Evolutionary conservation across 495 filamentous ascomycete genomes (phyloP).

Genomic region (Hapsidospora chrysogenum): DNA sequence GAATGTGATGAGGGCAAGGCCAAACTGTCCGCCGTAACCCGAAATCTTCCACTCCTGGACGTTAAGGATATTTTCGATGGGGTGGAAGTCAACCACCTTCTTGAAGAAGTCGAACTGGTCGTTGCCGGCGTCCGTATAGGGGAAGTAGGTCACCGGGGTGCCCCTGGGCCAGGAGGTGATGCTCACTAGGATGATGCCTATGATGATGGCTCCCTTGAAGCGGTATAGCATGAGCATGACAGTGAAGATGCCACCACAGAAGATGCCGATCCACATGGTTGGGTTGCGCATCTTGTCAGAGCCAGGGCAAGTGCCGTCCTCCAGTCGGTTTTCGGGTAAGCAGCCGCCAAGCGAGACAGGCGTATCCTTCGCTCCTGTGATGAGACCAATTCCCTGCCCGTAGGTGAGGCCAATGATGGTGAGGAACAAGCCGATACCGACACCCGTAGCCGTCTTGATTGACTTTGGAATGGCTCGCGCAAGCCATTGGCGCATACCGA

Average conservation of each 20-base stretch:
- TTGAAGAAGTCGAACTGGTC: constrained; percentile 67
- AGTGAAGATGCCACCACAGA: constrained; percentile 64
- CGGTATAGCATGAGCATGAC: constrained; percentile 65
- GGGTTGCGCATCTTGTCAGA: constrained; percentile 55
- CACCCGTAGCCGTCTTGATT: constrained; percentile 71
- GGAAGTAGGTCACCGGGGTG: constrained; percentile 62
- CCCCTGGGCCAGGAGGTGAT: constrained; percentile 70
- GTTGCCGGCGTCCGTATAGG: constrained; percentile 46
- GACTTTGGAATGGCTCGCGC: constrained; percentile 58
- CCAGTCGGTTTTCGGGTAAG: constrained; percentile 10
- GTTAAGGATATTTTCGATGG: constrained; percentile 44
- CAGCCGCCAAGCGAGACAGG: constrained; percentile 61
- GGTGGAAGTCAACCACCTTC: constrained; percentile 64
- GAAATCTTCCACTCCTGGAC: constrained; percentile 54
- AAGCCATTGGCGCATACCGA: constrained; percentile 71
- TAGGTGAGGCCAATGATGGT: constrained; percentile 69
- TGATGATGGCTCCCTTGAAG: constrained; percentile 67
- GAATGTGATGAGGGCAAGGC: constrained; percentile 65
- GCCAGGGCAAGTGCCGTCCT: constrained; percentile 30
- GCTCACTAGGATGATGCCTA: constrained; percentile 63
- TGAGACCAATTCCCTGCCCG: constrained; percentile 57
- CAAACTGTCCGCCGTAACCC: constrained; percentile 48
- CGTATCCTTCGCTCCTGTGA: constrained; percentile 38
- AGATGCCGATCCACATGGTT: constrained; percentile 71
- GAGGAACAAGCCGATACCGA: constrained; percentile 67